Evolutionary conservation across 179 eudicot genomes (phyloP).

Genomic region (Patellifolia procumbens): DNA sequence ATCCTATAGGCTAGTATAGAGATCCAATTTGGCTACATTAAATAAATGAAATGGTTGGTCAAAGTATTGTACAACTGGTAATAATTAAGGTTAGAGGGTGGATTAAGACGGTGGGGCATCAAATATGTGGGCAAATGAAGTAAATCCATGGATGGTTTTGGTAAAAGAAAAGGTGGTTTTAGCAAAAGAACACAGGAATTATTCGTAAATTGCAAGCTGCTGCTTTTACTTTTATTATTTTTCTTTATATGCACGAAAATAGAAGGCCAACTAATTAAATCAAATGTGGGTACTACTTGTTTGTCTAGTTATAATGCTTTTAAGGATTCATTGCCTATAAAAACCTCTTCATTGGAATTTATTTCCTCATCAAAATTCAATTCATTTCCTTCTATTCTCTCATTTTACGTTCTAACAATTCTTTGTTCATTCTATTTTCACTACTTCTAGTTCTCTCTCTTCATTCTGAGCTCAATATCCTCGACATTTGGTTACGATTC

Average conservation of each 20-base stretch:
- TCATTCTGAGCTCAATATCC: neutral
- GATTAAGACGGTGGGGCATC: neutral
- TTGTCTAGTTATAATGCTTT: neutral
- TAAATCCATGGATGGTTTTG: constrained; percentile 24
- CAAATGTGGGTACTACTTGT: constrained; percentile 6
- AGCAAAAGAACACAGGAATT: constrained; percentile 23
- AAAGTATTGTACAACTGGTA: neutral
- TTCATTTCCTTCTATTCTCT: constrained; percentile 10
- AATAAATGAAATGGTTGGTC: neutral
- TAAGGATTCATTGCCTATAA: constrained; percentile 21
- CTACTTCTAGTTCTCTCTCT: neutral
- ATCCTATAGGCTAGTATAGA: neutral
- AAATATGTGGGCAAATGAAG: constrained; percentile 31
- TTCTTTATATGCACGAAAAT: constrained; percentile 6
- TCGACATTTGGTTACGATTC: neutral
- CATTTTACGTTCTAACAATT: neutral
- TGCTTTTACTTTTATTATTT: neutral
- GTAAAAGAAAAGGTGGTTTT: constrained; percentile 10
- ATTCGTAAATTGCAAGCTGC: constrained; percentile 25
- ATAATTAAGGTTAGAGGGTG: constrained; percentile 4
- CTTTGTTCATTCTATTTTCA: neutral
- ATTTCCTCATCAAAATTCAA: constrained; percentile 14
- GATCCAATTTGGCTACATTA: neutral
- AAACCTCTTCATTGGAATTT: constrained; percentile 1
- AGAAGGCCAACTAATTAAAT: neutral